Evolutionary conservation across 345 rosid species (phyloP).

Genomic region (Gossypium stocksii): DNA sequence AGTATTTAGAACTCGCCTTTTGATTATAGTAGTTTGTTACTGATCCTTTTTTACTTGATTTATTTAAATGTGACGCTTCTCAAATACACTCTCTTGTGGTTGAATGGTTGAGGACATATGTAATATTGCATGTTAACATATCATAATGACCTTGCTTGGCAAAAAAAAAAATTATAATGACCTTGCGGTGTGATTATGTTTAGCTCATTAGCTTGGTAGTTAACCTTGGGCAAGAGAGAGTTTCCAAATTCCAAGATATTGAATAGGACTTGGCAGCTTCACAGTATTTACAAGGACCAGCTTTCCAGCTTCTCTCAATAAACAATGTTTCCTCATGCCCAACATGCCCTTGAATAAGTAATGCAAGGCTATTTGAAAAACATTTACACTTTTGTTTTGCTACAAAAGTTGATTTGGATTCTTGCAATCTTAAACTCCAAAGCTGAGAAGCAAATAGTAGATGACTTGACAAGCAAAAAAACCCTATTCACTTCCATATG

Average conservation of each 20-base stretch:
- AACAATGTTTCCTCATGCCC: background rate
- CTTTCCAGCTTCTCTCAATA: background rate
- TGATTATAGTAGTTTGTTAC: background rate
- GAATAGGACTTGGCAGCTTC: background rate
- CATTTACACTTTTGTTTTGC: background rate
- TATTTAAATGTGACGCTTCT: background rate
- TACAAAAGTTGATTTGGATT: background rate
- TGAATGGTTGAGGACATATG: constrained; percentile 1
- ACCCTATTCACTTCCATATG: background rate
- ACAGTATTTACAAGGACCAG: background rate
- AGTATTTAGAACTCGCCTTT: background rate
- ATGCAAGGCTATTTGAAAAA: background rate
- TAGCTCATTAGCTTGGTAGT: background rate
- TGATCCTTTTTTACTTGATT: background rate
- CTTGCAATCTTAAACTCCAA: background rate
- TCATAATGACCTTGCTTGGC: background rate
- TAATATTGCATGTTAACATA: background rate
- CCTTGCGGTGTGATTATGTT: background rate
- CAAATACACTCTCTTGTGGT: background rate
- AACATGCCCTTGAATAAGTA: background rate
- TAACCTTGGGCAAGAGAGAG: background rate
- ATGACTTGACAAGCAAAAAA: background rate
- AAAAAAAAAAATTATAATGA: background rate
- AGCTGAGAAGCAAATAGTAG: background rate
- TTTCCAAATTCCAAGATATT: background rate